Base-by-base conservation (phyloP, 805 yeast species). In the Kluyveromyces wickerhamii region DNA sequence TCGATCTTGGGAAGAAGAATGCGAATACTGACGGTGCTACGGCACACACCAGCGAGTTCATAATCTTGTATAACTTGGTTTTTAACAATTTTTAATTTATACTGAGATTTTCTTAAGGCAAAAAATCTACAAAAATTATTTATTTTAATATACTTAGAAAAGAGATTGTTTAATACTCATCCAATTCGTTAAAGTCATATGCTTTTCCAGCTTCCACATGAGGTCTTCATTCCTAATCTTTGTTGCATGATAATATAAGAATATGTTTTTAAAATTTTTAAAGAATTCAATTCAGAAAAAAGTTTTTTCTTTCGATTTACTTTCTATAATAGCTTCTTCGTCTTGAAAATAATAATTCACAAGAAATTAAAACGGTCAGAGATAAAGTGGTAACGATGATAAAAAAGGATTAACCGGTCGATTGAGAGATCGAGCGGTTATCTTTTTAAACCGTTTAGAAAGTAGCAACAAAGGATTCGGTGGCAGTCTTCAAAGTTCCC, bases 391-490 rank as follows among this genome's bases (percentile, higher is more conserved):
- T n/a, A n/a, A n/a, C n/a, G n/a, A n/a, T n/a, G n/a, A n/a, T n/a
- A n/a, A n/a, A n/a, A n/a, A n/a, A n/a, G n/a, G n/a, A n/a, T n/a
- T n/a, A n/a, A n/a, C n/a, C n/a, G n/a, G n/a, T n/a, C n/a, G n/a
- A n/a, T n/a, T n/a, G n/a, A n/a, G n/a, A n/a, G n/a, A n/a, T n/a
- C n/a, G n/a, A n/a, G n/a, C n/a, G n/a, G n/a, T n/a, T n/a, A n/a
- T n/a, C n/a, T n/a, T n/a, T n/a, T 29, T 30, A 14, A 14, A 12
- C 20, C 21, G 33, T 34, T 72, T 73, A 74, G 74, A 88, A 89
- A 62, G 96, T 77, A 62, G 94, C 81, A 64, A 81, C 78, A 69
- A 92, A 92, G 59, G 88, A 71, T 74, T 85, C 89, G 57, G 97
- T 83, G 58, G 87, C 94, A 62, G 81, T 50, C 78, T 80, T 88